phyloP scores from a whole-genome alignment of 1,284 basidiomycete species.

The Cystobasidium pallidum region DNA sequence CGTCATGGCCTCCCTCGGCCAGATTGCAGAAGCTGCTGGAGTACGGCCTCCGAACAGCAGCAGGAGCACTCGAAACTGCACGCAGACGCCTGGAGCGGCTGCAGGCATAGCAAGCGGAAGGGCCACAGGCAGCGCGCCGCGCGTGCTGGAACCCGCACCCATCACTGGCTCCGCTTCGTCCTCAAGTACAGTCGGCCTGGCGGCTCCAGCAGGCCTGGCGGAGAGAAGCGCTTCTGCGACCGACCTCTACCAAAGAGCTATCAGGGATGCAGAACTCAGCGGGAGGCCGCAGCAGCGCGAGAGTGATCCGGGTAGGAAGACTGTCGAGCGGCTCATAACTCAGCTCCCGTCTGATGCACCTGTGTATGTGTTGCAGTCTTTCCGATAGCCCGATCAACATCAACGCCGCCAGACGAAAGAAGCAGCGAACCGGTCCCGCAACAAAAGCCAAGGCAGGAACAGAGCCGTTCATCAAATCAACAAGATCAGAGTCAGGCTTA shows the following conservation, averaged over 20 bases:
- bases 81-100: neutral
- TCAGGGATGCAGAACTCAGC: constrained; percentile 5
- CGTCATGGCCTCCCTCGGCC: constrained; percentile 21
- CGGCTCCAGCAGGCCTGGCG: constrained; percentile 10
- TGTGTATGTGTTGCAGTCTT: constrained; percentile 8
- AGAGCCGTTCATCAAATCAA: no score
- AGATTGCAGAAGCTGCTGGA: constrained; percentile 35
- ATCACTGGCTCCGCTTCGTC: constrained; percentile 18
- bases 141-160: constrained; percentile 12
- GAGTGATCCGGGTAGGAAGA: constrained; percentile 23
- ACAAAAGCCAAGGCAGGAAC: constrained; percentile 1
- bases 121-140: neutral
- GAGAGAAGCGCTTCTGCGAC: constrained; percentile 40
- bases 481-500: constrained; percentile 9
- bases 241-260: constrained; percentile 28
- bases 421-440: neutral
- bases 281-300: constrained; percentile 12
- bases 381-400: constrained; percentile 23
- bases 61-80: constrained; percentile 6
- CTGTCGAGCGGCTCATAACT: neutral
- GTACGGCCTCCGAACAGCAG: constrained; percentile 13
- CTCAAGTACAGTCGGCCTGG: constrained; percentile 8
- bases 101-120: constrained; percentile 21
- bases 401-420: constrained; percentile 35
- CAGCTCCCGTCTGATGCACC: neutral